Evolutionary conservation across 2,329 filamentous ascomycete species (phyloP).

Genomic region (Talaromyces pinophilus): DNA sequence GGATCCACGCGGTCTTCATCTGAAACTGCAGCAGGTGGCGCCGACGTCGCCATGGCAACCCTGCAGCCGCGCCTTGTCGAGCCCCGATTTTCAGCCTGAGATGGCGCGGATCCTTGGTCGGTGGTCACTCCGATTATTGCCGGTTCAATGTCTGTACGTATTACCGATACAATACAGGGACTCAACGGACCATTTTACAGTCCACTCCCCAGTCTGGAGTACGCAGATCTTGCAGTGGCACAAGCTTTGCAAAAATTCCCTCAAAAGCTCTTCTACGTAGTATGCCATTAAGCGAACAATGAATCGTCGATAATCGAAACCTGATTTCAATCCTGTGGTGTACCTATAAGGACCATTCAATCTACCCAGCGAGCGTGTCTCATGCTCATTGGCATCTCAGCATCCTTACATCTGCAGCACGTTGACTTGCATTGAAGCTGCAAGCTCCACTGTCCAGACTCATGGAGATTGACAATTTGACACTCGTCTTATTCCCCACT

Average conservation of each 20-base stretch:
- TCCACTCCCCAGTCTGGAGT: neutral
- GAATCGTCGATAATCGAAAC: neutral
- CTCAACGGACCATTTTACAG: neutral
- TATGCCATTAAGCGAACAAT: neutral
- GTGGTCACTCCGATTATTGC: conserved; percentile 17
- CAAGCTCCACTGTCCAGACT: conserved; percentile 3
- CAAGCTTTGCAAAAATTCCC: neutral
- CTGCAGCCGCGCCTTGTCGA: conserved; percentile 7
- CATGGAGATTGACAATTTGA: neutral
- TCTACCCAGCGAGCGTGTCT: conserved; percentile 8
- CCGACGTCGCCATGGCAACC: conserved; percentile 20
- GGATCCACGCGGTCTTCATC: conserved; percentile 6
- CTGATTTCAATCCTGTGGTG: neutral
- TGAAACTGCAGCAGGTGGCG: conserved; percentile 12
- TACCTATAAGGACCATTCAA: neutral
- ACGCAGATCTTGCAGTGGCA: neutral
- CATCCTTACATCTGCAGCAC: conserved; percentile 5
- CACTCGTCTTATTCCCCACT: conserved; percentile 6
- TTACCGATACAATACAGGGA: neutral
- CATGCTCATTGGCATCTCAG: conserved; percentile 16
- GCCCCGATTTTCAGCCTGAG: conserved; percentile 19
- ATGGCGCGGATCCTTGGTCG: conserved; percentile 10
- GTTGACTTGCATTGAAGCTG: neutral
- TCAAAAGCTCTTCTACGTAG: neutral
- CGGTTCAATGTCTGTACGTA: neutral